Conservation (phyloP, 306 rosid species). For the Medicago lupulina region DNA sequence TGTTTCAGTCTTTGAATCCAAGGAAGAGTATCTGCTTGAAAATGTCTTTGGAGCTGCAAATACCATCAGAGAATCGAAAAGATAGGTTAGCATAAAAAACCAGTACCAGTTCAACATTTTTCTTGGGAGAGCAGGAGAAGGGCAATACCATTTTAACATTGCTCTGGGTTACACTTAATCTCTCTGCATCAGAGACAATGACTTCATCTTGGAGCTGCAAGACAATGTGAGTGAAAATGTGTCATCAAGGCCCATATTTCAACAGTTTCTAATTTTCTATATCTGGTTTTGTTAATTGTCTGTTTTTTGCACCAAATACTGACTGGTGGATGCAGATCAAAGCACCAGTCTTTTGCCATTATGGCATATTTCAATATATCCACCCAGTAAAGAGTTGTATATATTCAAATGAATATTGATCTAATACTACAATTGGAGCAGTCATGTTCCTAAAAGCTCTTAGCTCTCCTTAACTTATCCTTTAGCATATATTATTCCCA, state of each 20-base stretch:
- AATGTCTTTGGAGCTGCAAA: conserved; percentile 93
- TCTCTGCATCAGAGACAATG: conserved; percentile 88
- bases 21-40: conserved; percentile 93
- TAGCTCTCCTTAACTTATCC: not conserved
- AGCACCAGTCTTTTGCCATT: conserved; percentile 10
- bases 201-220: conserved; percentile 98
- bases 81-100: conserved; percentile 29
- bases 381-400: conserved; percentile 22
- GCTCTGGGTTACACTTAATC: conserved; percentile 91
- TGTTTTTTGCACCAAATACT: conserved; percentile 18
- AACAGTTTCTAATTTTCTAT: conserved; percentile 9
- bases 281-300: not conserved
- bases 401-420: conserved; percentile 1
- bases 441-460: not conserved
- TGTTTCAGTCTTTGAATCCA: conserved; percentile 87
- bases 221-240: conserved; percentile 36
- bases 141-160: conserved; percentile 84
- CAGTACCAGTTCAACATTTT: not conserved
- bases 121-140: not conserved
- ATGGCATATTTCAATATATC: conserved; percentile 22
- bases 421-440: conserved; percentile 12
- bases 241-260: not conserved
- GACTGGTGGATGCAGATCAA: conserved; percentile 20
- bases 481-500: not conserved
- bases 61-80: conserved; percentile 8